Evolutionary conservation across 805 yeast genomes (phyloP).

Genomic region (Teunomyces barrocoloradensis): DNA sequence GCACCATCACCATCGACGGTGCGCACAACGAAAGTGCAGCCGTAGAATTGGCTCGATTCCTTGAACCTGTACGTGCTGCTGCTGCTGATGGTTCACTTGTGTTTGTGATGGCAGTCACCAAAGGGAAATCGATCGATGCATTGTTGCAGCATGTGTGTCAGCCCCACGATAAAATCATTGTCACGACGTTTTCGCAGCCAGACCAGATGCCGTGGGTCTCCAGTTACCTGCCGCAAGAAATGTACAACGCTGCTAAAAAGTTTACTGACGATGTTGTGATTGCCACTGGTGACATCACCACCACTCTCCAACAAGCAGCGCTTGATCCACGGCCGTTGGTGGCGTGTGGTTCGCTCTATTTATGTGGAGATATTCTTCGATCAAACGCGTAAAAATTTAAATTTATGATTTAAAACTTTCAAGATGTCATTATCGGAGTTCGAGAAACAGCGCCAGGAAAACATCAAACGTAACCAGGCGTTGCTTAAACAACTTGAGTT

Average conservation of each 20-base stretch:
- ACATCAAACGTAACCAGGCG: constrained; percentile 80
- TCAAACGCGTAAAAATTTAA: not conserved
- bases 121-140: constrained; percentile 59
- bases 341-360: constrained; percentile 42
- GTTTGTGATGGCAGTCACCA: constrained; percentile 73
- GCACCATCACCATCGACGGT: constrained; percentile 67
- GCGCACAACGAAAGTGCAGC: constrained; percentile 93
- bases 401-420: not conserved
- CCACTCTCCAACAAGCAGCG: constrained; percentile 11
- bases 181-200: constrained; percentile 65
- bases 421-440: constrained; percentile 49
- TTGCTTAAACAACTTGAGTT: constrained; percentile 70
- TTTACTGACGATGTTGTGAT: constrained; percentile 20
- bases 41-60: constrained; percentile 56
- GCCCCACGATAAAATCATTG: constrained; percentile 53
- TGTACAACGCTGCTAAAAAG: constrained; percentile 25
- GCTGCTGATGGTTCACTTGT: constrained; percentile 29
- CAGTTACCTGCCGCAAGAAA: constrained; percentile 37
- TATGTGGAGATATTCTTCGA: constrained; percentile 41
- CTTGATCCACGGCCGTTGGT: constrained; percentile 32
- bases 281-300: constrained; percentile 10
- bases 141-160: constrained; percentile 51
- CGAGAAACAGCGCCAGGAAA: constrained; percentile 69
- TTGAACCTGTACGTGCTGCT: constrained; percentile 25
- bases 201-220: constrained; percentile 95